These are phyloP conservation scores for Boletus insuetus DNA, from an alignment of 768 basidiomycete species.

Conservation along the genomic window DNA sequence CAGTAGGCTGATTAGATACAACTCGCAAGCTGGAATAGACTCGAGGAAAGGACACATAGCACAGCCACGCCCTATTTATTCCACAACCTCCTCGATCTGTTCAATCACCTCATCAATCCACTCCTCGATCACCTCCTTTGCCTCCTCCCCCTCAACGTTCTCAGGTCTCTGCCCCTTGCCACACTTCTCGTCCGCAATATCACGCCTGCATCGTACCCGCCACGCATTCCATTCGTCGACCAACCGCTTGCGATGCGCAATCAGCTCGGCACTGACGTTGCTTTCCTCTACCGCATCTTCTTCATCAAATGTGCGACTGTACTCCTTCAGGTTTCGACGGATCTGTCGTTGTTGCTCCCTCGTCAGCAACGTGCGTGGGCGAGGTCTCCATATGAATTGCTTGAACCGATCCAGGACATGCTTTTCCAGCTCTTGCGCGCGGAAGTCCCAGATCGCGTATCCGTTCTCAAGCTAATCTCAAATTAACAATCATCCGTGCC, in stretches of 20 bases:
- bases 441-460: conserved; percentile 96
- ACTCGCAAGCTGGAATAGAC: background rate
- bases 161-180: conserved; percentile 36
- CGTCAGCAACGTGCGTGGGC: conserved; percentile 82
- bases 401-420: conserved; percentile 93
- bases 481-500: conserved; percentile 7
- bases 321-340: conserved; percentile 87
- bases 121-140: conserved; percentile 88
- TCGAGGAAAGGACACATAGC: background rate
- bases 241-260: conserved; percentile 84
- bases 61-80: conserved; percentile 35
- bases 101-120: conserved; percentile 94
- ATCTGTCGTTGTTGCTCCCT: conserved; percentile 87
- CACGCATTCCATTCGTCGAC: conserved; percentile 99
- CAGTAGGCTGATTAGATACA: conserved; percentile 22
- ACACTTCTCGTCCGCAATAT: conserved; percentile 55
- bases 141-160: conserved; percentile 45
- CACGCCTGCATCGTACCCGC: conserved; percentile 69
- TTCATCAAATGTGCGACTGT: conserved; percentile 89
- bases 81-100: conserved; percentile 80
- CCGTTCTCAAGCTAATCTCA: conserved; percentile 84
- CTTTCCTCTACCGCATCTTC: conserved; percentile 96
- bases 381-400: conserved; percentile 97
- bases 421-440: conserved; percentile 91
- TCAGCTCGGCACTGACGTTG: conserved; percentile 89